Evolutionary conservation across 2,329 filamentous ascomycete genomes (phyloP).

Genomic region (Talaromyces sp.): DNA sequence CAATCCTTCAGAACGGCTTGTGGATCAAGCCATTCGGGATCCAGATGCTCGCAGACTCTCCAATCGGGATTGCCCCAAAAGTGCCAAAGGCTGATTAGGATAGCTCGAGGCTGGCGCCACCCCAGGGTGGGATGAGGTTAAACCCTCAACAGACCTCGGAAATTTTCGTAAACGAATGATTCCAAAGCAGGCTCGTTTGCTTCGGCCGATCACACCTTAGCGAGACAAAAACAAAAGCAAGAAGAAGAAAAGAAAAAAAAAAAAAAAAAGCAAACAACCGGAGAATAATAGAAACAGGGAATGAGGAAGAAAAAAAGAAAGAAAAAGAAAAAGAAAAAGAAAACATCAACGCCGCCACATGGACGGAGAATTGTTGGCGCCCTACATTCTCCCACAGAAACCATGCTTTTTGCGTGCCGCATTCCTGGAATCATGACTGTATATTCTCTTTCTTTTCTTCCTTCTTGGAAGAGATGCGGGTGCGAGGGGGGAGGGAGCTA

Average conservation of each 20-base stretch:
- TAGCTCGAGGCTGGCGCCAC: not conserved
- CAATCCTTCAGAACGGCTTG: not conserved
- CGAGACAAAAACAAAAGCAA: not conserved
- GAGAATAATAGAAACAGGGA: not conserved
- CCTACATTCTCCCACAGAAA: not conserved
- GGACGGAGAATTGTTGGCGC: slow-evolving; percentile 11
- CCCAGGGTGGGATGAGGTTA: slow-evolving; percentile 1
- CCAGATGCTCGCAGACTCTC: not conserved
- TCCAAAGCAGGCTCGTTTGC: slow-evolving; percentile 1
- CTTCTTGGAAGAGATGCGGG: too few species aligned
- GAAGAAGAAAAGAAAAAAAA: too few species aligned
- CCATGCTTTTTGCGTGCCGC: not conserved
- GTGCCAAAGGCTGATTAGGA: not conserved
- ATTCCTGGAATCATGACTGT: not conserved
- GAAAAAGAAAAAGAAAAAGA: not conserved
- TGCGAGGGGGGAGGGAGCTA: too few species aligned
- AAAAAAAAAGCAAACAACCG: not conserved
- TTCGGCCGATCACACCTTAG: not conserved
- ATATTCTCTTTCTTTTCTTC: too few species aligned
- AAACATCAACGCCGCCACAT: slow-evolving; percentile 8
- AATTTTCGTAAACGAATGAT: not conserved
- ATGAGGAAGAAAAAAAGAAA: not conserved
- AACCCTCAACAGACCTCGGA: not conserved
- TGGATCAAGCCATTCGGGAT: not conserved
- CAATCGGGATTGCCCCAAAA: not conserved